Evolutionary conservation across 164 flowering plant species (phyloP), one percentile per base, ranked within the genome.

Genomic region (Aristolochia californica): DNA sequence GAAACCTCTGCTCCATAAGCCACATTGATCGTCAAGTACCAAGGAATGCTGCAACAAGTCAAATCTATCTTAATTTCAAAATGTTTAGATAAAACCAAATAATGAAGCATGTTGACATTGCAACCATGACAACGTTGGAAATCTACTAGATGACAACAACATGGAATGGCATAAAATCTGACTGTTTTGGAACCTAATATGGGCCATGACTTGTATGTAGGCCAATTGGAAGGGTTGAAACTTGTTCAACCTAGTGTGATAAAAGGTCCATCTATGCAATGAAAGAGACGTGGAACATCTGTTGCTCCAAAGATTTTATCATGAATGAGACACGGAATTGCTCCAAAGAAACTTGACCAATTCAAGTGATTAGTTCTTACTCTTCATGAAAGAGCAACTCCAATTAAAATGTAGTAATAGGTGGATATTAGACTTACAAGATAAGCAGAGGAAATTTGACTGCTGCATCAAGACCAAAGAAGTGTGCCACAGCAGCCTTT

Each of bases 1-100:
- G 87, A 73, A 58, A 93, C 96, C 71, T 74, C 83, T 38, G 77
- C 62, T 22, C 98, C 97, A 70, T 87, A 80, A 23, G 72, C 58
- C 47, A 77, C 61, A 63, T 74, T 77, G 49, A 89, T 67, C 0
- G 71, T 84, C 59, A 93, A 48, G 68, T 74, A 93, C 57, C 51
- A 61, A 20, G 97, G 94, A 9, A 82, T 30, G 65, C 97, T 93
- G 91, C 83, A 51, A 17, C 27, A 51, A 24, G 14, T 20, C 26
- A 18, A 51, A 15, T 22, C 5, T 9, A 15, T n/a, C 16, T 1
- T 1, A 27, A 51, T n/a, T 51, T n/a, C 16, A 23, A 24, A 1
- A 50, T 4, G 13, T 18, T 50, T 50, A 22, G 9, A 51, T 14
- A 21, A 51, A 14, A 22, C 24, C 55, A 5, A n/a, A 20, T 11